Conservation (phyloP, 345 rosid genomes). For the Aquilaria malaccensis region DNA sequence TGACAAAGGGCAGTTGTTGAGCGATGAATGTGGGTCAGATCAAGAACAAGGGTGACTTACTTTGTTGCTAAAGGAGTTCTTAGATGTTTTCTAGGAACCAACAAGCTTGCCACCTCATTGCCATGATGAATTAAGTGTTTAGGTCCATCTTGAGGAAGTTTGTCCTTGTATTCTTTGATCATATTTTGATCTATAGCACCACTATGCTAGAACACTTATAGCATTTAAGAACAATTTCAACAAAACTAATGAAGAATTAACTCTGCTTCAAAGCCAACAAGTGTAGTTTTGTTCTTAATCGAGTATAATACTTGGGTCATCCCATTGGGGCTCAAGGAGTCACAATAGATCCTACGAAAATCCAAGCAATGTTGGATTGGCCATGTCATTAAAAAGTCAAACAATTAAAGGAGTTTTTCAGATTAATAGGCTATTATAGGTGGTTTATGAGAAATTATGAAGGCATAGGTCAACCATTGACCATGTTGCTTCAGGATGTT, state of each 20-base stretch:
- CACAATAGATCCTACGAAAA: background rate
- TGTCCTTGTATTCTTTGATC: background rate
- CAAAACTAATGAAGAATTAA: background rate
- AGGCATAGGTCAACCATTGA: too few relatives aligned
- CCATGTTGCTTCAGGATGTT: too few relatives aligned
- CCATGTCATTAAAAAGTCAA: background rate
- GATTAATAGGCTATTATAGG: background rate
- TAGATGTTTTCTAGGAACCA: too few relatives aligned
- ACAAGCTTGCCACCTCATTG: background rate
- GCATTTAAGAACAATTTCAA: background rate
- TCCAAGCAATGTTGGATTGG: background rate
- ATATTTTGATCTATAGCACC: background rate
- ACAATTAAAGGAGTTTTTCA: background rate
- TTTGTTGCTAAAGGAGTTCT: too few relatives aligned
- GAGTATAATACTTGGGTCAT: background rate
- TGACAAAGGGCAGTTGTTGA: too few relatives aligned
- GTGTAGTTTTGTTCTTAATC: background rate
- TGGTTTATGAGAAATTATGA: background rate
- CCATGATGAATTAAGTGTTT: background rate
- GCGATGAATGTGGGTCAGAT: too few relatives aligned
- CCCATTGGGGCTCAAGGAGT: background rate
- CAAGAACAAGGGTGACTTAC: too few relatives aligned
- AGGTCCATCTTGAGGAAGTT: background rate
- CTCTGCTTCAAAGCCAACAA: background rate
- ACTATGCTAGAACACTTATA: background rate